A percentile compares a stretch with the other conserved stretches of the same genome.
phyloP scores from a whole-genome alignment of 768 basidiomycete genomes.

The Leccinum arenicola region DNA sequence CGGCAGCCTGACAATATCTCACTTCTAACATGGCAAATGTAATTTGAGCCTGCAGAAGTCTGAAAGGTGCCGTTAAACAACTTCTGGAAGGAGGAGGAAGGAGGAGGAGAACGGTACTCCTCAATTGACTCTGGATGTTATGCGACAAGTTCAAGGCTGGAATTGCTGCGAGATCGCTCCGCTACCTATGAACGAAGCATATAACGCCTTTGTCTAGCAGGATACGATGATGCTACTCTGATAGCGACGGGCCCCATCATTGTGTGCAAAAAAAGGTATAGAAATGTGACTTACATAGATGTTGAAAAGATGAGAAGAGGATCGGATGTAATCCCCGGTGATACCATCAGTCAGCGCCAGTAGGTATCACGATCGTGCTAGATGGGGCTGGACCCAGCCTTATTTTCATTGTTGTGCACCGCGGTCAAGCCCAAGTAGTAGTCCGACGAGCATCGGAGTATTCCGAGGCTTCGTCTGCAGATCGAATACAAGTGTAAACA shows the following conservation, averaged over 20 bases:
- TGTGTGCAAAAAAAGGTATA: conserved; percentile 1
- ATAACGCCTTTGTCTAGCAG: conserved; percentile 7
- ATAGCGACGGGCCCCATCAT: conserved; percentile 1
- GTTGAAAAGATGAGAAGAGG: neutral
- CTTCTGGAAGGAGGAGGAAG: no score
- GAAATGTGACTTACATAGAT: neutral
- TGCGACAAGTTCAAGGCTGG: no score
- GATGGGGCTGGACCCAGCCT: conserved; percentile 40
- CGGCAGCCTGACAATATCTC: no score
- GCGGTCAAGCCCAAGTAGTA: conserved; percentile 3
- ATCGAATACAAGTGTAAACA: no score
- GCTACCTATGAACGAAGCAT: conserved; percentile 1
- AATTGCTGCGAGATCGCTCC: neutral
- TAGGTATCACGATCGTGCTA: conserved; percentile 1
- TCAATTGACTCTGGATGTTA: no score
- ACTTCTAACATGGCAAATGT: neutral
- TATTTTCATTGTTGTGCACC: conserved; percentile 64
- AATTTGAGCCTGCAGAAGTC: no score
- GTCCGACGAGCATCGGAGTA: no score
- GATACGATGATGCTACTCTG: conserved; percentile 8
- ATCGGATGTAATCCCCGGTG: neutral
- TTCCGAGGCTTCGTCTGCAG: no score
- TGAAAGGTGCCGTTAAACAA: no score
- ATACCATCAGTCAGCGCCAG: no score
- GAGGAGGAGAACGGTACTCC: no score